Base-by-base conservation (phyloP, 306 rosid species). In the Quercus parvula region DNA sequence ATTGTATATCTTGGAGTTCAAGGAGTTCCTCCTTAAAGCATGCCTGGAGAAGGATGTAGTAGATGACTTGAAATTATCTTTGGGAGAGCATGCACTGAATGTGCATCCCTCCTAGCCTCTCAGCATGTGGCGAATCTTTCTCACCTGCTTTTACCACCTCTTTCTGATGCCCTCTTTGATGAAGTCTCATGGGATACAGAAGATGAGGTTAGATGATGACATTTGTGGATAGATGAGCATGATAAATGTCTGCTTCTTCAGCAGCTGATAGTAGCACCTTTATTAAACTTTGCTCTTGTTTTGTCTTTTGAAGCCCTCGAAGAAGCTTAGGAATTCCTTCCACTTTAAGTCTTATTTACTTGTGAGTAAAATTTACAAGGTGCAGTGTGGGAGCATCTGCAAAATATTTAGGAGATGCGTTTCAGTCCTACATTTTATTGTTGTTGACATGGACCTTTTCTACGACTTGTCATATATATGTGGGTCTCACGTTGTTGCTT, bases 151-250 rank as follows among this genome's bases (percentile, higher is more conserved):
- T 84, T 91, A 56, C 99, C 97, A 25, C 97, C 79, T 77, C 94
- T 95, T 76, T 95, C 91, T 76, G 92, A 83, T 64, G 92, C 89
- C 54, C 97, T 95, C 56, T 95, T 93, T 71, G 88, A 95, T 73
- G 99, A 95, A 89, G 86, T 95, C 56, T 87, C 87, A 0, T 91
- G 97, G 99, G 97, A 96, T 57, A 88, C 92, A 31, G 97, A 92
- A 84, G 99, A 95, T 77, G 99, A 95, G 94, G 98, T 95, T 82
- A 87, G 97, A 83, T 78, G 69, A 70, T 15, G 28, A 73, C 79
- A 70, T 70, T 80, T 55, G 64, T 17, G 33, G 58, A 77, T 76
- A 33, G 81, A 24, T 62, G 79, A 77, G 74, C 84, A 73, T 75
- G 77, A 74, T 70, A 59, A 56, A 31, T 76, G 80, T 57, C 49